Evolutionary conservation across 2,329 filamentous ascomycete species (phyloP), one percentile per base, ranked within the genome.

Genomic region (Alternaria sp.): DNA sequence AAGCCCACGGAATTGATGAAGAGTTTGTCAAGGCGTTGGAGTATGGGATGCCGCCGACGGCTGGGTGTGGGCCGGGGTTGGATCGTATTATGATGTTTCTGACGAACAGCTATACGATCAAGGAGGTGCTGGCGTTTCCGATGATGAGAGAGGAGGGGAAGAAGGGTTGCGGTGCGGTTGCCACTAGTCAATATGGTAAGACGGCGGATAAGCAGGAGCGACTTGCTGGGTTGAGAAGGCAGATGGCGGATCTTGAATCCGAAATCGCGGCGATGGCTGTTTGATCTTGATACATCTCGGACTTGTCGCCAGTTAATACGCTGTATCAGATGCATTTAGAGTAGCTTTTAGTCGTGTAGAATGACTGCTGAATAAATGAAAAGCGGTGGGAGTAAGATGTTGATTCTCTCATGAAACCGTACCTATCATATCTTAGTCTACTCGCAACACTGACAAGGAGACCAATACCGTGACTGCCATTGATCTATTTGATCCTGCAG

Each of bases 41-140:
- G 80, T 95, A 93, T 75, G 92, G 92, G 69, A 83, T 99, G 12
- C 73, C 95, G 5, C 95, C 95, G 0, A 99, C 95, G 1, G 95
- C 92, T 79, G 95, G 95, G 50, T 99, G 92, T 90, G 95, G 94
- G 68, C 92, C 98, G 87, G 95, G 95, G 66, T 94, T 97, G 69
- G 94, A 98, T 83, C 90, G 94, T 61, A 83, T 97, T 80, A 91
- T 93, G 79, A 97, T 97, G 93, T 97, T 97, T 86, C 83, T 98
- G 80, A 97, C 94, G 49, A 89, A 98, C 81, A 92, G 97, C 82
- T 95, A 97, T 84, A 92, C 88, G 71, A 99, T 99, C 80, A 94
- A 95, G 82, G 95, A 99, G 82, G 94, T 98, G 3, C 82, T 98
- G 64, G 89, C 94, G 6, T 98, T 99, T 88, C 95, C 95, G 9